Percentiles rank a stretch among this genome's conserved stretches.
These are phyloP conservation scores for Amanita polypyramis DNA, from an alignment of 768 basidiomycete species.

Conservation along the genomic window DNA sequence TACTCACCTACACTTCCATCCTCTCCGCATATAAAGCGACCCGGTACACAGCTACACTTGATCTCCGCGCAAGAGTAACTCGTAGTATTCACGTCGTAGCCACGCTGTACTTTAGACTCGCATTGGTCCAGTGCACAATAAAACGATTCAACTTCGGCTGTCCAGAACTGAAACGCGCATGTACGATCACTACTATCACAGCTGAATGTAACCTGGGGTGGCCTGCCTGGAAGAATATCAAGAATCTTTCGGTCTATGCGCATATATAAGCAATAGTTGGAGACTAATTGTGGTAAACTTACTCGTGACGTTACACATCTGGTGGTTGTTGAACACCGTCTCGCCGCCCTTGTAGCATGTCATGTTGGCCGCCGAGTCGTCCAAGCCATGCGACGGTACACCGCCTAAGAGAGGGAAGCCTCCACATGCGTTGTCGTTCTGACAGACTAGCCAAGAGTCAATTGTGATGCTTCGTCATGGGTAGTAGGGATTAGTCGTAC, in stretches of 20 bases:
- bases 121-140: conserved; percentile 84
- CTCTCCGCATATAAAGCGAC: conserved; percentile 90
- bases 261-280: not conserved
- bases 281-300: conserved; percentile 19
- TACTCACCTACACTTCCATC: conserved; percentile 81
- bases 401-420: conserved; percentile 59
- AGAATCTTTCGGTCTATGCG: conserved; percentile 82
- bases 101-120: conserved; percentile 30
- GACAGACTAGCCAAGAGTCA: conserved; percentile 52
- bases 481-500: conserved; percentile 24
- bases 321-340: conserved; percentile 91
- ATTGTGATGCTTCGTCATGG: not conserved
- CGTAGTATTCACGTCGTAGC: conserved; percentile 62
- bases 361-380: conserved; percentile 18
- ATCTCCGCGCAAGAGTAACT: conserved; percentile 76
- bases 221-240: conserved; percentile 79
- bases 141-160: conserved; percentile 88
- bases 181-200: conserved; percentile 55
- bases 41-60: conserved; percentile 88
- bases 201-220: conserved; percentile 94
- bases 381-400: conserved; percentile 26
- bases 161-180: conserved; percentile 99
- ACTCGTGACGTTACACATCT: conserved; percentile 99
- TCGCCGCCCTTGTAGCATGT: conserved; percentile 19
- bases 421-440: conserved; percentile 68